Conservation (phyloP, 352 stramenopile genomes). For the Globisporangium solare region DNA sequence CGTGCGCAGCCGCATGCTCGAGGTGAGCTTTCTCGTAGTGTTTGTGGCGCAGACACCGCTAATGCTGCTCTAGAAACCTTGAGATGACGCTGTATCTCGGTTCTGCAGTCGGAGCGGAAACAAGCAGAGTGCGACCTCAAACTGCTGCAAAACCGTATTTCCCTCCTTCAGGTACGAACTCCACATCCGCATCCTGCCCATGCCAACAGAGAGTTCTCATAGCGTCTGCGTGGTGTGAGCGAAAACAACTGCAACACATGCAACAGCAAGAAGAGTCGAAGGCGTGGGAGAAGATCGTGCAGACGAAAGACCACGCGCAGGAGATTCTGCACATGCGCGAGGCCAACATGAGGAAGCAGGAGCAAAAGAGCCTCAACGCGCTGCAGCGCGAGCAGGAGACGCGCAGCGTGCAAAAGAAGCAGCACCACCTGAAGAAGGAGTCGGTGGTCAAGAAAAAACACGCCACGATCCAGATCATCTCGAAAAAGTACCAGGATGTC, state of each 20-base stretch:
- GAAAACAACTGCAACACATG: too few species aligned
- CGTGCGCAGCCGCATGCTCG: constrained; percentile 43
- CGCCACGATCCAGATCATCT: constrained; percentile 65
- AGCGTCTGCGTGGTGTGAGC: too few species aligned
- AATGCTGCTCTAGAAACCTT: neutral
- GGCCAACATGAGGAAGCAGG: constrained; percentile 40
- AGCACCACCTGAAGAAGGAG: constrained; percentile 60
- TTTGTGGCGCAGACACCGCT: neutral
- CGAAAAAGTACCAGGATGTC: constrained; percentile 73
- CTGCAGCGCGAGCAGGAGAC: constrained; percentile 37
- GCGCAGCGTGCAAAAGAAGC: constrained; percentile 47
- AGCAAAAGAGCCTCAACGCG: constrained; percentile 40
- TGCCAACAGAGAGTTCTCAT: neutral
- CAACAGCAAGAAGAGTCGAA: constrained; percentile 73
- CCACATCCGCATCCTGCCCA: too few species aligned
- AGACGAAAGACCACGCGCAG: constrained; percentile 69
- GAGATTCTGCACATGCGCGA: constrained; percentile 63
- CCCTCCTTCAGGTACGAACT: constrained; percentile 45
- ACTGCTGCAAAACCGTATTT: constrained; percentile 68
- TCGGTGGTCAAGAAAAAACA: constrained; percentile 76
- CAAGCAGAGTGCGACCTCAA: constrained; percentile 71
- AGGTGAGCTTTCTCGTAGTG: constrained; percentile 12
- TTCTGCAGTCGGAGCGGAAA: constrained; percentile 55
- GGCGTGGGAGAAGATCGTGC: constrained; percentile 76
- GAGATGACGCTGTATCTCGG: neutral